Percentiles rank a stretch among this genome's conserved stretches.
Evolutionary conservation across 305 asterid species (phyloP).

Genomic region (Fraxinus platypoda): DNA sequence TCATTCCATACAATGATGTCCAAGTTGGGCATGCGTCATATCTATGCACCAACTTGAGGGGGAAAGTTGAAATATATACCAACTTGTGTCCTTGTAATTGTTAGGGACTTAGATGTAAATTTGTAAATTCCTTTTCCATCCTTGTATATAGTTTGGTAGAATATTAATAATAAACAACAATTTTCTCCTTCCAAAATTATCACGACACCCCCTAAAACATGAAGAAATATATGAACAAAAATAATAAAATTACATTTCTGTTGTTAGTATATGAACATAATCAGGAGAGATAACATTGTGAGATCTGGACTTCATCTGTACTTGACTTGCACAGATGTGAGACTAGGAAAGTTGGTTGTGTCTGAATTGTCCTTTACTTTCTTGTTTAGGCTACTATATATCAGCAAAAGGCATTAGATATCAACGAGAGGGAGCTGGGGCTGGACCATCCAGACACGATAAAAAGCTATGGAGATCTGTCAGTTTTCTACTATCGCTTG

Average conservation of each 20-base stretch:
- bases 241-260: no score
- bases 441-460: slow-evolving; percentile 99
- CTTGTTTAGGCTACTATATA: slow-evolving; percentile 78
- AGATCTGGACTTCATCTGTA: not conserved
- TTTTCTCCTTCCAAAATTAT: no score
- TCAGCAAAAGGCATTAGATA: slow-evolving; percentile 96
- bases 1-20: no score
- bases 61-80: no score
- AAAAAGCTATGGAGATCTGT: slow-evolving; percentile 99
- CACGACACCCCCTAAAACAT: no score
- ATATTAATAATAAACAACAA: no score
- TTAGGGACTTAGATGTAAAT: no score
- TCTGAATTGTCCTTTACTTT: slow-evolving; percentile 17
- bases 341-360: slow-evolving; percentile 13
- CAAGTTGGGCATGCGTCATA: no score
- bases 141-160: no score
- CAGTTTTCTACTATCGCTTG: slow-evolving; percentile 96
- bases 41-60: no score
- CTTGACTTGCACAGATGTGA: not conserved
- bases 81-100: no score
- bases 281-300: not conserved
- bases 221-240: not conserved
- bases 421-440: slow-evolving; percentile 97
- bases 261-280: not conserved
- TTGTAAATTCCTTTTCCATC: no score